phyloP scores from a whole-genome alignment of 2,329 filamentous ascomycete species.

The Fusarium devonianum region DNA sequence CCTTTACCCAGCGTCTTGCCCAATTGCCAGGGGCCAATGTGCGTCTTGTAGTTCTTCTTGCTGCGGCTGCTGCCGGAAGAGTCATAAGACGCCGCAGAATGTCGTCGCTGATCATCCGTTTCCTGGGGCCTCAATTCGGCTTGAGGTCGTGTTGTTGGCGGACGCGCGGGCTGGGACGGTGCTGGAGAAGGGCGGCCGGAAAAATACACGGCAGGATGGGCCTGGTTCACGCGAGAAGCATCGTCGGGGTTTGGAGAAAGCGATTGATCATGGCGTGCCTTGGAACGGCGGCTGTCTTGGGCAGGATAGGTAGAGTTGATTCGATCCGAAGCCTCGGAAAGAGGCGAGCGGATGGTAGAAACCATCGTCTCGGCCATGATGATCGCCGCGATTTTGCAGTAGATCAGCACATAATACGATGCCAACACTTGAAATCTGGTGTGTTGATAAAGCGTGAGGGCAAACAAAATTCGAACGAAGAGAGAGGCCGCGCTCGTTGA shows the following conservation, averaged over 20 bases:
- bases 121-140: constrained; percentile 41
- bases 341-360: constrained; percentile 49
- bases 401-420: constrained; percentile 49
- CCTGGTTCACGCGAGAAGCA: constrained; percentile 22
- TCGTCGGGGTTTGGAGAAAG: constrained; percentile 21
- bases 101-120: constrained; percentile 47
- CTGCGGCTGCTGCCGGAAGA: constrained; percentile 51
- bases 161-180: constrained; percentile 19
- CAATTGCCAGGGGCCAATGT: constrained; percentile 93
- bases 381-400: constrained; percentile 29
- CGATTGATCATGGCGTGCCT: constrained; percentile 42
- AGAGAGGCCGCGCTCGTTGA: constrained; percentile 18
- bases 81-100: constrained; percentile 52
- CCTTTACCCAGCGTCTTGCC: constrained; percentile 90
- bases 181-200: constrained; percentile 23
- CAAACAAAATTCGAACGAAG: constrained; percentile 14
- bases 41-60: constrained; percentile 65
- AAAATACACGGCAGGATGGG: constrained; percentile 26
- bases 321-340: constrained; percentile 57
- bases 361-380: constrained; percentile 46
- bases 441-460: constrained; percentile 15
- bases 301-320: constrained; percentile 52
- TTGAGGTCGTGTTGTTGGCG: constrained; percentile 25
- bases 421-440: constrained; percentile 15
- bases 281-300: constrained; percentile 40